Percentiles rank a stretch among this genome's conserved stretches.
Conservation (phyloP, 1,139 yeast species). For the Schizosaccharomyces versatilis region DNA sequence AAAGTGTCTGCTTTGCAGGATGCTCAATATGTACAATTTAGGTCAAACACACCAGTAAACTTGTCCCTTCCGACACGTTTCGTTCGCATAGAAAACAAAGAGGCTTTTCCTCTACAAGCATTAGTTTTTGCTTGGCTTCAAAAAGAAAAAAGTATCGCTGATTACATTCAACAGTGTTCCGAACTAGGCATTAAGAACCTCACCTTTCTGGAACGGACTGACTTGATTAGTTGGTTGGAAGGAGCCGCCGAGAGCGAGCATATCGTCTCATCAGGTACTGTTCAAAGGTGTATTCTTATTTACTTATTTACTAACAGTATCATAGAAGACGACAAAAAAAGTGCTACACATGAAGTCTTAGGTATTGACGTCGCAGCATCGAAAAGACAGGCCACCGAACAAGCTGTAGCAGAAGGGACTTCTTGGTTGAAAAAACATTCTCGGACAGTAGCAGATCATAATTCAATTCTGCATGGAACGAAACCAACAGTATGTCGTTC, state of each 20-base stretch:
- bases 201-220: constrained; percentile 69
- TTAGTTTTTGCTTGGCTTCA: constrained; percentile 65
- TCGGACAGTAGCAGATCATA: constrained; percentile 44
- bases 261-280: constrained; percentile 13
- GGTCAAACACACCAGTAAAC: neutral
- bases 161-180: constrained; percentile 56
- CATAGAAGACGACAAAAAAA: neutral
- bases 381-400: constrained; percentile 11
- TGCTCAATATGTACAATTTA: neutral
- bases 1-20: neutral
- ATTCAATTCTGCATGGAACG: constrained; percentile 55
- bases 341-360: neutral
- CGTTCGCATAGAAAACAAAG: neutral
- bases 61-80: neutral
- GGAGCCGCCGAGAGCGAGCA: constrained; percentile 9
- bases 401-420: constrained; percentile 9
- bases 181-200: constrained; percentile 44
- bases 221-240: constrained; percentile 18
- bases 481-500: constrained; percentile 21
- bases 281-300: neutral
- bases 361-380: constrained; percentile 1
- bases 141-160: constrained; percentile 56
- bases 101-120: constrained; percentile 14
- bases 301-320: neutral
- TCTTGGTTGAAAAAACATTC: constrained; percentile 19